These are phyloP conservation scores for Pichia californica DNA, from an alignment of 805 yeast genomes.

Conservation along the genomic window DNA sequence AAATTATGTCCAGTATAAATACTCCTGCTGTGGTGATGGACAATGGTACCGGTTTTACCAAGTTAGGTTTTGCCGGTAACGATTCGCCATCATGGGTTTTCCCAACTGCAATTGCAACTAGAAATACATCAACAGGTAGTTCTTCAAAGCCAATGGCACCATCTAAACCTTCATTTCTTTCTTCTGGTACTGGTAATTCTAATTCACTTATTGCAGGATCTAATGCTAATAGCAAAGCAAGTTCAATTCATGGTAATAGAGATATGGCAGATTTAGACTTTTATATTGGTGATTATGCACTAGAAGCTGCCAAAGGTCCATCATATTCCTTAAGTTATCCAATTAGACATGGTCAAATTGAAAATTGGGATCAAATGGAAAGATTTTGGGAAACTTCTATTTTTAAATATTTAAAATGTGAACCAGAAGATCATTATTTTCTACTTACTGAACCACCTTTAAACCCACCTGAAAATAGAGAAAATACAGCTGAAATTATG, in stretches of 20 bases:
- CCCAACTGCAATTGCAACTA: slow-evolving; percentile 93
- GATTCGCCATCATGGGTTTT: slow-evolving; percentile 96
- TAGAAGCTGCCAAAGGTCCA: slow-evolving; percentile 86
- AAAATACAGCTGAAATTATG: slow-evolving; percentile 97
- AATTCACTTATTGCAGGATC: slow-evolving; percentile 6
- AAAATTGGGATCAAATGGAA: slow-evolving; percentile 99
- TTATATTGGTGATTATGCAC: slow-evolving; percentile 92
- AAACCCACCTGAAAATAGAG: slow-evolving; percentile 99
- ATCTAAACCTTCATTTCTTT: slow-evolving; percentile 40
- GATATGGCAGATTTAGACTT: slow-evolving; percentile 94
- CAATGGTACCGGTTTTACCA: slow-evolving; percentile 97
- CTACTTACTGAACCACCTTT: slow-evolving; percentile 96
- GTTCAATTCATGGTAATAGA: slow-evolving; percentile 40
- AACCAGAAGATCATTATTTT: slow-evolving; percentile 98
- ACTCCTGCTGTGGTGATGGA: slow-evolving; percentile 95
- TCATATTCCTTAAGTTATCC: slow-evolving; percentile 86
- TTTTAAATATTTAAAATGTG: slow-evolving; percentile 93
- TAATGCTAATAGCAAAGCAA: background rate
- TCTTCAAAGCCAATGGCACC: slow-evolving; percentile 36
- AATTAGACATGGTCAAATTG: slow-evolving; percentile 95
- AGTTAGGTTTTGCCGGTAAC: slow-evolving; percentile 96
- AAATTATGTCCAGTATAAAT: slow-evolving; percentile 53
- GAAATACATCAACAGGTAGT: slow-evolving; percentile 36
- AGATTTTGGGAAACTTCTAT: slow-evolving; percentile 97
- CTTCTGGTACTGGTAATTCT: slow-evolving; percentile 23